phyloP scores from a whole-genome alignment of 257 asterid genomes.

The Primulina tabacum region DNA sequence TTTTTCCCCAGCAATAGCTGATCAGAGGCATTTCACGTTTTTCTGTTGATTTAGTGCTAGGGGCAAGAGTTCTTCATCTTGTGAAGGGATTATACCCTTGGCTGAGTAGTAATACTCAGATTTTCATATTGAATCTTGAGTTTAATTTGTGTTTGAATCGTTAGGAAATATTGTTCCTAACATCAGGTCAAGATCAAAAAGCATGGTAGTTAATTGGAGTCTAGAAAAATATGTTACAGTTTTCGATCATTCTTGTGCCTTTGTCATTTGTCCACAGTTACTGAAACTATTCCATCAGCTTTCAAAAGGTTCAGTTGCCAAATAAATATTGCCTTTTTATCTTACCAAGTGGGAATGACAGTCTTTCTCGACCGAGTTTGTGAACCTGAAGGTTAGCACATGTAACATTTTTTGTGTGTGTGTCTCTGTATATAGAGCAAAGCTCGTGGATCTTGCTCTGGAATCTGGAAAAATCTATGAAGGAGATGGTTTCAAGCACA shows the following conservation, averaged over 20 bases:
- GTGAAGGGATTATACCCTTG: no score
- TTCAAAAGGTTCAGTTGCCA: not conserved
- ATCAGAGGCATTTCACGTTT: no score
- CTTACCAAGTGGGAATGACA: not conserved
- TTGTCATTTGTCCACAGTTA: not conserved
- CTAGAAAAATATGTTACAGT: no score
- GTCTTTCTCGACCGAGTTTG: not conserved
- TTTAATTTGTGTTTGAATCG: no score
- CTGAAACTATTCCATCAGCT: not conserved
- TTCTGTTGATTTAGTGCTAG: no score
- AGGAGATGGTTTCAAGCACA: conserved; percentile 73
- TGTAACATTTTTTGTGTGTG: not conserved
- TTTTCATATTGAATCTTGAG: no score
- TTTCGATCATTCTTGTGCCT: not conserved
- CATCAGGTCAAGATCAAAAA: not conserved
- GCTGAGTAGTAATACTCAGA: no score
- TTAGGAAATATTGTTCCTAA: no score
- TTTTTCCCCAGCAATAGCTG: no score
- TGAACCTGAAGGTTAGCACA: not conserved
- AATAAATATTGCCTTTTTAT: no score
- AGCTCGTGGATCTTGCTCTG: conserved; percentile 93
- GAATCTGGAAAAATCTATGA: conserved; percentile 77
- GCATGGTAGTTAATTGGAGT: not conserved
- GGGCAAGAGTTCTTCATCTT: no score
- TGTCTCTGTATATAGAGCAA: conserved; percentile 46